Percentiles rank a stretch among this genome's conserved stretches.
These are phyloP conservation scores for Trichoderma atrobrunneum DNA, from an alignment of 2,329 filamentous ascomycete genomes.

Conservation along the genomic window DNA sequence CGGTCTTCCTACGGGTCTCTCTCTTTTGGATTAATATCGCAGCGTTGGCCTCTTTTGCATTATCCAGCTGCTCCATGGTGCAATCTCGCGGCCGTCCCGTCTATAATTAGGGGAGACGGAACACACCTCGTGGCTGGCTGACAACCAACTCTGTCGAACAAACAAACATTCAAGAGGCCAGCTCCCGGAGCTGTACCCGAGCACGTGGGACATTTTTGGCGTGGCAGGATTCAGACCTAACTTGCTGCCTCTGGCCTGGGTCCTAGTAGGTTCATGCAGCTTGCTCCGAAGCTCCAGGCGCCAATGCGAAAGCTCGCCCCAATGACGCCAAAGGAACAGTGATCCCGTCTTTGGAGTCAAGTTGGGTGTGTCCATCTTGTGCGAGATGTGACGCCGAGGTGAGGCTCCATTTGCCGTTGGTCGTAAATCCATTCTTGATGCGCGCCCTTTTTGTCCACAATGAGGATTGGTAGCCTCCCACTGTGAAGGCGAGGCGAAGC, in stretches of 20 bases:
- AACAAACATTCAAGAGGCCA: not conserved
- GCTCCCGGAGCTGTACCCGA: conserved; percentile 1
- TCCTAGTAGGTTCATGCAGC: conserved; percentile 13
- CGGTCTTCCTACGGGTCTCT: not conserved
- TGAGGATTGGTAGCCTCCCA: not conserved
- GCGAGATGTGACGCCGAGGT: not conserved
- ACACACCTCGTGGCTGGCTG: not conserved
- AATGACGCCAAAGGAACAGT: conserved; percentile 2
- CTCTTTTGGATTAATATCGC: not conserved
- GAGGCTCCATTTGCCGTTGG: not conserved
- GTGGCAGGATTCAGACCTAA: not conserved
- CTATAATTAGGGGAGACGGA: not conserved
- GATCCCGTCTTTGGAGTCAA: not conserved
- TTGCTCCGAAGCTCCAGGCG: conserved; percentile 2
- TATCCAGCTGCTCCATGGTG: not conserved
- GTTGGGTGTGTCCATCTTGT: not conserved
- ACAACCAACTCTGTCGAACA: not conserved
- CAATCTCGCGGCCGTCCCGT: not conserved
- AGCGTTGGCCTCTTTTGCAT: not conserved
- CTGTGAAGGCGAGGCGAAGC: not conserved
- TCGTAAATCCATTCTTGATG: not conserved
- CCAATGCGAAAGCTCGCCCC: not conserved
- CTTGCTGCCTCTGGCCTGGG: not conserved
- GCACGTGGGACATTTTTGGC: conserved; percentile 8
- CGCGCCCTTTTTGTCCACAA: not conserved